Conservation (phyloP, 2,329 filamentous ascomycete genomes). For the Xylariales sp. region DNA sequence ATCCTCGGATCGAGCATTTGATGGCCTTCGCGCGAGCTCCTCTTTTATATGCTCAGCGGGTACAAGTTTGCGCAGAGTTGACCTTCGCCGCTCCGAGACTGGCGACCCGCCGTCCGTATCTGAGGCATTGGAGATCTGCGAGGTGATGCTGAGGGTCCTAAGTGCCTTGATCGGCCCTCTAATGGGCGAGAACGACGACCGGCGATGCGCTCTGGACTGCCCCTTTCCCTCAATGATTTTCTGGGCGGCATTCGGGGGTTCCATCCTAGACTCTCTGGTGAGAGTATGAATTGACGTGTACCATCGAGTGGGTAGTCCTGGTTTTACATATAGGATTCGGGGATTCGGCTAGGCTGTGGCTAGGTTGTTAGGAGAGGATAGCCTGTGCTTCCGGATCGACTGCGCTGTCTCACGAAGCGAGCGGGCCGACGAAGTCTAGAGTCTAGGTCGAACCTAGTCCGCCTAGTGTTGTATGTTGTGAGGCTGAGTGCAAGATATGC, state of each 20-base stretch:
- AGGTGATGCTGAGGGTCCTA: constrained; percentile 24
- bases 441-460: no score
- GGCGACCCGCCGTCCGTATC: constrained; percentile 17
- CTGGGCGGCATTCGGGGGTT: constrained; percentile 15
- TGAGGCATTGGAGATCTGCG: constrained; percentile 17
- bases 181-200: constrained; percentile 22
- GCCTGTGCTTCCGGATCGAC: no score
- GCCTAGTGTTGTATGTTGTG: no score
- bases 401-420: no score
- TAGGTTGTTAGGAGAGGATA: no score
- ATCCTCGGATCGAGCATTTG: constrained; percentile 23
- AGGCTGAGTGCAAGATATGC: no score
- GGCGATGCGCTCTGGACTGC: constrained; percentile 16
- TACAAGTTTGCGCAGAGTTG: constrained; percentile 17
- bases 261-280: constrained; percentile 16
- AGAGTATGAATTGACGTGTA: constrained; percentile 1
- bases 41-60: constrained; percentile 16
- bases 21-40: constrained; percentile 21
- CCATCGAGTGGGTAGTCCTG: no score
- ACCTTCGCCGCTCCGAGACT: constrained; percentile 13
- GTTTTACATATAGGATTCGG: no score
- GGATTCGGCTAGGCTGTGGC: no score
- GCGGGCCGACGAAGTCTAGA: no score
- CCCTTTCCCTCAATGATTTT: constrained; percentile 16
- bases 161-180: constrained; percentile 19